Conservation (phyloP, 768 basidiomycete genomes). For the Boletus insuetus region DNA sequence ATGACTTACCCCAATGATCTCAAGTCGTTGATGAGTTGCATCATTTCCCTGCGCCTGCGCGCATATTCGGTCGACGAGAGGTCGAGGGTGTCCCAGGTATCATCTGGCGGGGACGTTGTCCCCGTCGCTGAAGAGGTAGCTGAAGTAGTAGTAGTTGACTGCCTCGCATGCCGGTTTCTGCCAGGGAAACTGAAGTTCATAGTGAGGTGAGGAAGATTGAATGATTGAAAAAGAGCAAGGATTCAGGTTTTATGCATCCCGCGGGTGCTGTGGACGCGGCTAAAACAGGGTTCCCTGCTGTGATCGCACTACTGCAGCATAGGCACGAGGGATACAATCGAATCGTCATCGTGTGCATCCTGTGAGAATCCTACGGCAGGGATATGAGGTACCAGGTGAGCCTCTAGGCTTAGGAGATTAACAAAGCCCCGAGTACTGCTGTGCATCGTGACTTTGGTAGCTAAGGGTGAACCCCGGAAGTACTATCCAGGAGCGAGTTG, state of each 20-base stretch:
- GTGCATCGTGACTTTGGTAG: neutral
- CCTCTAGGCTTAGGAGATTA: neutral
- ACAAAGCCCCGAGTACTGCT: neutral
- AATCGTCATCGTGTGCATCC: neutral
- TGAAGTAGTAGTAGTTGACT: neutral
- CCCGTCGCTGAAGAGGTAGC: neutral
- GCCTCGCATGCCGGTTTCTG: neutral
- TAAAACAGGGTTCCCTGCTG: neutral
- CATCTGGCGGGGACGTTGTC: slow-evolving; percentile 11
- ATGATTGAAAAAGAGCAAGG: neutral
- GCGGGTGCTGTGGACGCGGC: neutral
- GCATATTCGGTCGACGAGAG: slow-evolving; percentile 40
- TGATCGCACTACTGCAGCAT: neutral
- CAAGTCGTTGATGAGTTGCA: slow-evolving; percentile 39
- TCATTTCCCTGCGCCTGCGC: slow-evolving; percentile 36
- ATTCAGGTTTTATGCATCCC: slow-evolving; percentile 9
- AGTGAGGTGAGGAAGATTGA: neutral
- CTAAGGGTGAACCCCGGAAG: neutral
- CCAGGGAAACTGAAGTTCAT: slow-evolving; percentile 3
- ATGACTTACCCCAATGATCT: slow-evolving; percentile 38
- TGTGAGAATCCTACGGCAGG: neutral
- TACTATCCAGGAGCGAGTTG: neutral
- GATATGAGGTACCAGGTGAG: neutral
- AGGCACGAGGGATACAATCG: neutral
- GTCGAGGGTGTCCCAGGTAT: slow-evolving; percentile 10